Conservation (phyloP, 139 green algal species). For the Marvania coccoides region DNA sequence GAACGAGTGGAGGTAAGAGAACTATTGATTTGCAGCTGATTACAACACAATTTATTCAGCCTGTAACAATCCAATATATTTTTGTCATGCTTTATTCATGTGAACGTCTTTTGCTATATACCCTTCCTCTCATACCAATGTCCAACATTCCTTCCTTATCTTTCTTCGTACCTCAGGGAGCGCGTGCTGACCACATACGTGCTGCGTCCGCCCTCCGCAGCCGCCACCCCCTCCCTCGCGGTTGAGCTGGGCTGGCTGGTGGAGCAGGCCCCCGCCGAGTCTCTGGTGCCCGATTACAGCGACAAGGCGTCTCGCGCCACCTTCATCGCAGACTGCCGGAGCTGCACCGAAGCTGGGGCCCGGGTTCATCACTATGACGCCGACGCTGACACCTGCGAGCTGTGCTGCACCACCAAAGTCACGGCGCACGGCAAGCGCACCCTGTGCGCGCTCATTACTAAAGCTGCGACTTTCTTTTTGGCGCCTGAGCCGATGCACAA, state of each 20-base stretch:
- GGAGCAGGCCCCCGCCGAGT: background rate
- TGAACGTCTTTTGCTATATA: too few relatives aligned
- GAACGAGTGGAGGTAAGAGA: too few relatives aligned
- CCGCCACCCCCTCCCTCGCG: background rate
- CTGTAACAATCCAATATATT: too few relatives aligned
- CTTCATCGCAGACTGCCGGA: slow-evolving; percentile 6
- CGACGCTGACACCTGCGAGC: background rate
- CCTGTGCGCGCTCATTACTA: background rate
- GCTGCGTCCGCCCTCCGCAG: background rate
- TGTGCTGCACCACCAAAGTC: background rate
- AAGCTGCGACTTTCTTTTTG: background rate
- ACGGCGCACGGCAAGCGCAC: background rate
- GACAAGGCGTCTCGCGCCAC: background rate
- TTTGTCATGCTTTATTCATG: too few relatives aligned
- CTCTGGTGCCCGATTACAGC: background rate
- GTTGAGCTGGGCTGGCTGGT: slow-evolving; percentile 17
- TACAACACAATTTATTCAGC: too few relatives aligned
- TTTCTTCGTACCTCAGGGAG: background rate
- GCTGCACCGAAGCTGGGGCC: background rate
- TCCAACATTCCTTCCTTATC: background rate
- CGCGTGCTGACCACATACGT: background rate
- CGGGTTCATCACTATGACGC: background rate
- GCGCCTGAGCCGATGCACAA: too few relatives aligned
- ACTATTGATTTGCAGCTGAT: too few relatives aligned
- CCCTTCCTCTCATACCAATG: background rate